Base-by-base conservation (phyloP, 2,329 filamentous ascomycete species). In the Incumbomyces delicatus region DNA sequence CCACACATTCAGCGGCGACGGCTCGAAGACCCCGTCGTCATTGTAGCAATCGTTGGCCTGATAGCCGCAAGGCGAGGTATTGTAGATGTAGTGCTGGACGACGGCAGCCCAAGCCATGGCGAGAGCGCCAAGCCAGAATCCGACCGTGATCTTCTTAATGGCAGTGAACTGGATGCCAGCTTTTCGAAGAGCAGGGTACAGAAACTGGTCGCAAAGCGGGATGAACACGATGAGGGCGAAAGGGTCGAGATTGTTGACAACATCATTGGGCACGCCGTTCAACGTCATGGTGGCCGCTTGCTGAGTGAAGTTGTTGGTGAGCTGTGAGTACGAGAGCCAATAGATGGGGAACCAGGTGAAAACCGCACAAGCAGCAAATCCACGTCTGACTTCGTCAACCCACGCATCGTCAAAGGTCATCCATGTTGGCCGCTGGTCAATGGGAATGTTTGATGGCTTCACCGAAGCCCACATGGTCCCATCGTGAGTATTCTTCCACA, bases 391-490 rank as follows among this genome's bases (percentile, higher is more conserved):
- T 60, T 88, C 82, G 60, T 87, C 84, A 27, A 90, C 85, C 84
- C 84, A 90, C 43, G 78, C 78, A 56, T 90, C 86, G 52, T 90
- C 85, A 55, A 88, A 88, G 0, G 80, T 84, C 81, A 89, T 88
- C 83, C 83, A 89, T 0, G 41, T 27, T 5, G 52, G 52, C 18
- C 80, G 79, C 52, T 71, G 61, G 14, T 30, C 34, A 38, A n/a
- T 13, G 11, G 74, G 67, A 5, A 86, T 71, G 31, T 71, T 68
- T 60, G 78, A 83, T 16, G 46, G 38, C 50, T 52, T 54, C 17
- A 45, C 47, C 2, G 58, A 65, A n/a, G 67, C 67, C 11, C 52
- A 52, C 20, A 54, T 41, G 14, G 50, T 50, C 11, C 52, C 52
- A 32, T 52, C 41, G 18, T 48, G 46, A 36, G 46, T 49, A 18